Base-by-base conservation (phyloP, 371 early-diverging fungal species). In the Synchytrium microbalum region DNA sequence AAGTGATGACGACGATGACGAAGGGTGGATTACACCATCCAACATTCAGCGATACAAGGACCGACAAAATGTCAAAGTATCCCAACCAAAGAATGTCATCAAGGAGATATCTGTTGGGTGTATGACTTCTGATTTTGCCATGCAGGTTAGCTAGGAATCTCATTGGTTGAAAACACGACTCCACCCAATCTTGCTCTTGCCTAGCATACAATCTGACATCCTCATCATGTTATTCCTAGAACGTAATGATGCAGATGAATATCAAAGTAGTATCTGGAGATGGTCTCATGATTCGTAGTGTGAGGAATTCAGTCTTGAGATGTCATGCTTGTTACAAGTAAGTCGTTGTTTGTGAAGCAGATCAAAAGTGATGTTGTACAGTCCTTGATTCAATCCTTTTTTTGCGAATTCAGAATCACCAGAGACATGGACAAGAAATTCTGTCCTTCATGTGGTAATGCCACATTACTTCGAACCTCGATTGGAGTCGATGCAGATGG, bases 311-410 rank as follows among this genome's bases (percentile, higher is more conserved):
- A 84, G 90, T 96, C 2, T 74, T 96, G 74, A 84, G 98, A 55
- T 98, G 98, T 74, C 95, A 96, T 70, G 92, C 89, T 2, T 98
- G 98, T 72, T 93, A 76, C 84, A 84, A 86, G 88, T 88, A 80
- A 72, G 81, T 68, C 51, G 14, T 51, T 51, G 28, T 29, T 67
- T 56, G 14, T 32, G 51, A 30, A 8, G 24, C 51, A 33, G 46
- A 24, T 33, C 13, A 2, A 25, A n/a, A n/a, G n/a, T n/a, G n/a
- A n/a, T n/a, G n/a, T n/a, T n/a, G n/a, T n/a, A n/a, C 67, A 54
- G 29, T 26, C 32, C 10, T 55, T 0, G n/a, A 29, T 70, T 14
- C 19, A 59, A 23, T 29, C 27, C 1, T 54, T 16, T 33, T 31
- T 24, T 46, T 32, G 16, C n/a, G 16, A 55, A 64, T 33, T 0